phyloP scores from a whole-genome alignment of 1,284 basidiomycete genomes.

The Tilletia setariae region DNA sequence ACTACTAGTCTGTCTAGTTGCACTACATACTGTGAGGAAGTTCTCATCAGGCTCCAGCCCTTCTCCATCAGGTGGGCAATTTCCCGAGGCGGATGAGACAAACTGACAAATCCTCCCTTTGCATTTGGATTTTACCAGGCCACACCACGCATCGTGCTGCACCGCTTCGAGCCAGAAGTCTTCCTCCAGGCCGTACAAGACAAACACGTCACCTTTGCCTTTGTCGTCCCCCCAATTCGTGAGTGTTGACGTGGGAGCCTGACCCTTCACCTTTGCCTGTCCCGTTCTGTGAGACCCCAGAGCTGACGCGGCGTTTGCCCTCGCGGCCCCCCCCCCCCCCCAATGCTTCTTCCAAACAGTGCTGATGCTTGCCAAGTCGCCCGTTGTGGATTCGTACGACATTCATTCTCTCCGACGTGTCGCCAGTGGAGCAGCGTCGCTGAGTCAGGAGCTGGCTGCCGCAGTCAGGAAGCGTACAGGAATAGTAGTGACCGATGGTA shows the following conservation, averaged over 20 bases:
- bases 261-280: neutral
- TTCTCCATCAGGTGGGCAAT: neutral
- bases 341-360: constrained; percentile 23
- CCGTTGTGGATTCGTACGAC: constrained; percentile 43
- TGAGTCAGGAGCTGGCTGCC: constrained; percentile 36
- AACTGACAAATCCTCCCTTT: neutral
- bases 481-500: constrained; percentile 44
- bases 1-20: constrained; percentile 43
- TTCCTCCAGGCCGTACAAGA: constrained; percentile 42
- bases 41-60: neutral
- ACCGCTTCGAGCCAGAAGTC: constrained; percentile 40
- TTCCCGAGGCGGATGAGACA: neutral
- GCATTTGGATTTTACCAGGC: constrained; percentile 3
- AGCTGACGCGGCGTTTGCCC: neutral
- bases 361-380: constrained; percentile 44
- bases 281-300: neutral
- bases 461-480: constrained; percentile 38
- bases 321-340: too few species aligned
- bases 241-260: neutral
- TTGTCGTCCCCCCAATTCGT: constrained; percentile 50
- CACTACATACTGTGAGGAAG: constrained; percentile 38
- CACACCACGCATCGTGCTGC: constrained; percentile 44
- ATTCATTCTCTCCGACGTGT: constrained; percentile 41
- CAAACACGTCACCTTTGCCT: constrained; percentile 46
- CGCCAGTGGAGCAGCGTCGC: constrained; percentile 44